Percentiles rank a stretch among this genome's conserved stretches.
phyloP scores from a whole-genome alignment of 2,329 filamentous ascomycete species.

The Diplodia intermedia region DNA sequence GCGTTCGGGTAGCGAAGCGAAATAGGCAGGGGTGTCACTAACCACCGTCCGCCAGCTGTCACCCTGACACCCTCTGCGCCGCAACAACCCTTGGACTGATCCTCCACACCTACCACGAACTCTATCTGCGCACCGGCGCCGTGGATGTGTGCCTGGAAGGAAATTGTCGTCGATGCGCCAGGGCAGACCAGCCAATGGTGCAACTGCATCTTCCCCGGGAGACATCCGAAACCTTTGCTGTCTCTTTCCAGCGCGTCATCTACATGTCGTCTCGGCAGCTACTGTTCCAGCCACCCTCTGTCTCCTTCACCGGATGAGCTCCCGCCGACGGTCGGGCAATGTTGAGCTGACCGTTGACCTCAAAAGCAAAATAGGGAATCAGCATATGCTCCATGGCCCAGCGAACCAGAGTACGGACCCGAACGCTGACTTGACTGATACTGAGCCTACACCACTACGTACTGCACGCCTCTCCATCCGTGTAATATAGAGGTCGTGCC shows the following conservation, averaged over 20 bases:
- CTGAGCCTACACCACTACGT: neutral
- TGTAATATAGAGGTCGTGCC: constrained; percentile 2
- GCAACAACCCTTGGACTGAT: constrained; percentile 6
- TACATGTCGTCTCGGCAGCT: neutral
- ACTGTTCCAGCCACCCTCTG: constrained; percentile 8
- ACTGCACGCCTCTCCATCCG: neutral
- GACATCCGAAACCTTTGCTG: constrained; percentile 15
- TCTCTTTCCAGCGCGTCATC: constrained; percentile 5
- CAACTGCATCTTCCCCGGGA: neutral
- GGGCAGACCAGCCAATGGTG: constrained; percentile 17
- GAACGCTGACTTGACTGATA: no score
- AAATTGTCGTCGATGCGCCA: constrained; percentile 4
- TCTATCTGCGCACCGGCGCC: neutral
- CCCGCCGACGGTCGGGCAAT: neutral
- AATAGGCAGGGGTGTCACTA: constrained; percentile 8
- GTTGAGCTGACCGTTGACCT: no score
- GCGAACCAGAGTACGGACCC: neutral
- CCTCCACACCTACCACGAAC: neutral
- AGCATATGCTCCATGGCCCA: neutral
- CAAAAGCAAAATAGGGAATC: neutral
- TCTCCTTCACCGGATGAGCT: neutral
- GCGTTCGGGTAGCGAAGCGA: constrained; percentile 1
- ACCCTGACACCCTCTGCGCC: constrained; percentile 26
- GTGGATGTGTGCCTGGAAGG: neutral
- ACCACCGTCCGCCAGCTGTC: neutral